phyloP scores from a whole-genome alignment of 2,329 filamentous ascomycete species.

The Cryphonectria parasitica region DNA sequence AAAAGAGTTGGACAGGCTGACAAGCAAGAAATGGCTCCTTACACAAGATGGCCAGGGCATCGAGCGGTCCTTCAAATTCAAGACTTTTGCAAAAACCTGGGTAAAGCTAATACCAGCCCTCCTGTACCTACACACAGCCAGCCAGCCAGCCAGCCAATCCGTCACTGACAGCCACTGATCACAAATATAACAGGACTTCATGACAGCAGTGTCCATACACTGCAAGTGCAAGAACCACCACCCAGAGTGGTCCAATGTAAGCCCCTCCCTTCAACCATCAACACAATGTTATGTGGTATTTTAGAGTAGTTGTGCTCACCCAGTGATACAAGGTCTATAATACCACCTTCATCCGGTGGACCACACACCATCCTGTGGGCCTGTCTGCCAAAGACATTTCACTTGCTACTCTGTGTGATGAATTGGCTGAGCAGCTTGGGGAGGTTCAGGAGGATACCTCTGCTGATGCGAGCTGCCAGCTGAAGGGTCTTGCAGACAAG shows the following conservation, averaged over 20 bases:
- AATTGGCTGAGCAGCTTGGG: conserved; percentile 58
- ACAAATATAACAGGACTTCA: conserved; percentile 69
- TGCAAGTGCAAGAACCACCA: conserved; percentile 73
- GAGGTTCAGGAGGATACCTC: conserved; percentile 46
- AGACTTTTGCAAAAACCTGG: conserved; percentile 69
- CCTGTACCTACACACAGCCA: background rate
- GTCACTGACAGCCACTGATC: background rate
- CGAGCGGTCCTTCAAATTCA: conserved; percentile 65
- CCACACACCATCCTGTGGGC: conserved; percentile 69
- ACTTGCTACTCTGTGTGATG: conserved; percentile 67
- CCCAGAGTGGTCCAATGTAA: conserved; percentile 76
- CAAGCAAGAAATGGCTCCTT: conserved; percentile 53
- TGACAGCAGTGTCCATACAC: conserved; percentile 71
- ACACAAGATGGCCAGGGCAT: conserved; percentile 56
- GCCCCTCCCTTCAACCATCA: conserved; percentile 27
- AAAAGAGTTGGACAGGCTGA: conserved; percentile 42
- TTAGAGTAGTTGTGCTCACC: background rate
- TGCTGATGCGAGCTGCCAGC: conserved; percentile 37
- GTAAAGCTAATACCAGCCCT: conserved; percentile 43
- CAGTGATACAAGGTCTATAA: conserved; percentile 65
- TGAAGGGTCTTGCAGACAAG: conserved; percentile 51
- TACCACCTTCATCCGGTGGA: conserved; percentile 72
- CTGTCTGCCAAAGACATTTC: conserved; percentile 66
- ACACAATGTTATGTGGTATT: background rate
- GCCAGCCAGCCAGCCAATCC: background rate